These are phyloP conservation scores for Aphanomyces invadans DNA, from an alignment of 352 stramenopile genomes.

Conservation along the genomic window DNA sequence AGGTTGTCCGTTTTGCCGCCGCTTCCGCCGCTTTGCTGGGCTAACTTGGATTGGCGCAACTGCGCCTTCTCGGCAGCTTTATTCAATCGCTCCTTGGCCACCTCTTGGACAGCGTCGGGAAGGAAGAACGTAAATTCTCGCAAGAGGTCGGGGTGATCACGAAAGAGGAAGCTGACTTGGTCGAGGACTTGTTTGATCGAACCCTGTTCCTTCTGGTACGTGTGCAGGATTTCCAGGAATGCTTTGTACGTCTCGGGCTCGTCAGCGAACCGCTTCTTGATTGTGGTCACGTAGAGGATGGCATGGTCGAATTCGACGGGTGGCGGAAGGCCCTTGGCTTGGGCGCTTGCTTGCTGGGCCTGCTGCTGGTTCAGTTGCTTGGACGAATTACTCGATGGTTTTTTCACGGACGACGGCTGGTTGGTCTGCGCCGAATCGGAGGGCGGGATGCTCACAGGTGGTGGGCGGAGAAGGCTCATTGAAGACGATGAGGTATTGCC, in stretches of 20 bases:
- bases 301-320: slow-evolving; percentile 99
- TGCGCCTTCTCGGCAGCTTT: slow-evolving; percentile 93
- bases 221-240: slow-evolving; percentile 99
- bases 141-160: slow-evolving; percentile 97
- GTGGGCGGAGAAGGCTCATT: background rate
- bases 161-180: slow-evolving; percentile 98
- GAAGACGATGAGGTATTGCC: background rate
- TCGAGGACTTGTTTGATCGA: slow-evolving; percentile 97
- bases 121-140: slow-evolving; percentile 99
- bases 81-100: slow-evolving; percentile 94
- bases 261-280: slow-evolving; percentile 97
- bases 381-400: too few relatives aligned
- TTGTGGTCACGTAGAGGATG: slow-evolving; percentile 98
- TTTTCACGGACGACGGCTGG: slow-evolving; percentile 26
- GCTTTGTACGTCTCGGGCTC: slow-evolving; percentile 98
- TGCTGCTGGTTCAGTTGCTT: too few relatives aligned
- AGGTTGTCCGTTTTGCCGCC: slow-evolving; percentile 29
- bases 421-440: slow-evolving; percentile 22
- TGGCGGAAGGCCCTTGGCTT: slow-evolving; percentile 36
- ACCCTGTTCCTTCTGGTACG: slow-evolving; percentile 99
- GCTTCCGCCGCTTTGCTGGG: slow-evolving; percentile 36
- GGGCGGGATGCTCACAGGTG: background rate
- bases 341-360: slow-evolving; percentile 30
- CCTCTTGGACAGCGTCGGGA: slow-evolving; percentile 96
- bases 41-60: slow-evolving; percentile 64